Evolutionary conservation across 163 green algal species (phyloP).

Genomic region (Picocystis sp.): DNA sequence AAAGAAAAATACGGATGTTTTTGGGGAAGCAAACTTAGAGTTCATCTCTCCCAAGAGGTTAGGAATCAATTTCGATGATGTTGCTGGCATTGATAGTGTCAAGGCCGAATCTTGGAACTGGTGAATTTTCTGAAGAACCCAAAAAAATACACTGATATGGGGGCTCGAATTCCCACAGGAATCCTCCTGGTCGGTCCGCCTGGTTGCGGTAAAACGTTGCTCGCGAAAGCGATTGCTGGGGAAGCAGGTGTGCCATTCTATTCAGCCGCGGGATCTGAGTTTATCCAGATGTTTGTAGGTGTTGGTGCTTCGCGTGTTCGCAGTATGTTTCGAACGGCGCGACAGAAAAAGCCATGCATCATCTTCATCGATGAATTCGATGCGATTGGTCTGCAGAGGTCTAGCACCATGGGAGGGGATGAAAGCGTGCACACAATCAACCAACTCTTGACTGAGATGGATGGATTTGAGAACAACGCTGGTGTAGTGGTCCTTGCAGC

Average conservation of each 20-base stretch:
- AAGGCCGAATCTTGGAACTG: constrained; percentile 75
- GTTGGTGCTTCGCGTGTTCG: constrained; percentile 58
- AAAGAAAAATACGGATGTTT: no score
- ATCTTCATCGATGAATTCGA: constrained; percentile 99
- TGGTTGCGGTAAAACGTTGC: constrained; percentile 81
- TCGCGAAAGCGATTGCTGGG: constrained; percentile 87
- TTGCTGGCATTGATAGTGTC: constrained; percentile 68
- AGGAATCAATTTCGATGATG: constrained; percentile 59
- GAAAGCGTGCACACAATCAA: constrained; percentile 78
- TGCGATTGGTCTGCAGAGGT: constrained; percentile 62
- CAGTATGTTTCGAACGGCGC: constrained; percentile 56
- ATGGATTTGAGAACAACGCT: constrained; percentile 96
- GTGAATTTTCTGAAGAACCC: constrained; percentile 71
- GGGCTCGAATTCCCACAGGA: constrained; percentile 66
- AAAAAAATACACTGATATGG: constrained; percentile 43
- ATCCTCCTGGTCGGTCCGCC: constrained; percentile 80
- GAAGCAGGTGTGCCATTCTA: constrained; percentile 92
- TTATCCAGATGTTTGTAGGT: constrained; percentile 70
- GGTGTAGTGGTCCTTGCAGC: constrained; percentile 90
- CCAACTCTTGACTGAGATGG: constrained; percentile 92
- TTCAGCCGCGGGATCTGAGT: constrained; percentile 59
- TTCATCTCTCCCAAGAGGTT: neutral
- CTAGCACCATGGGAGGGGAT: constrained; percentile 37
- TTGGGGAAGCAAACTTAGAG: neutral
- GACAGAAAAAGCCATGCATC: constrained; percentile 69